Percentiles rank a stretch among this genome's conserved stretches.
These are phyloP conservation scores for Botryotinia narcissicola DNA, from an alignment of 2,329 filamentous ascomycete genomes.

Conservation along the genomic window DNA sequence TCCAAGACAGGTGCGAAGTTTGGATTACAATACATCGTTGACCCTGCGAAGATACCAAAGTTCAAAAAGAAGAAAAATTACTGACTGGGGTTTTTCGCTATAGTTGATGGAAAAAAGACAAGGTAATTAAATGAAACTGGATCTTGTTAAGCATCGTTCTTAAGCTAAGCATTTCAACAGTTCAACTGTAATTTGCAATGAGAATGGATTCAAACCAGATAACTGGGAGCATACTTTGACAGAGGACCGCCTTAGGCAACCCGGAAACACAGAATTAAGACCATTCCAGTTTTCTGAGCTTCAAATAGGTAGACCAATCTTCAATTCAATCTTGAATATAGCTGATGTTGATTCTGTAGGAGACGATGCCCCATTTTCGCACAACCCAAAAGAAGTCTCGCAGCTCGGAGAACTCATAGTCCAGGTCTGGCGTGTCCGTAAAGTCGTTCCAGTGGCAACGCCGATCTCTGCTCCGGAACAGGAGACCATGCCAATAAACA, in stretches of 20 bases:
- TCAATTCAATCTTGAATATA: not conserved
- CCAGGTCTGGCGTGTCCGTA: slow-evolving; percentile 17
- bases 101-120: slow-evolving; percentile 5
- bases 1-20: not conserved
- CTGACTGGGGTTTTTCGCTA: slow-evolving; percentile 11
- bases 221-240: not conserved
- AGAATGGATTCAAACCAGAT: slow-evolving; percentile 14
- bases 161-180: not conserved
- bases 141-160: not conserved
- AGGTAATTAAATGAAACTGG: not conserved
- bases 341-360: not conserved
- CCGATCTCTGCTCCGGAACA: not conserved
- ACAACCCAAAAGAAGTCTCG: not conserved
- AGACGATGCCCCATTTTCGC: not conserved
- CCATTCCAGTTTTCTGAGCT: slow-evolving; percentile 12
- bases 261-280: not conserved
- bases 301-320: not conserved
- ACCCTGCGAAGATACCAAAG: not conserved
- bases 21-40: not conserved
- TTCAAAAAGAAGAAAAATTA: not conserved
- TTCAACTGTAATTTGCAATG: slow-evolving; percentile 6
- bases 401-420: slow-evolving; percentile 18
- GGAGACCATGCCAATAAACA: not conserved
- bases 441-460: not conserved
- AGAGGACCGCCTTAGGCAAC: slow-evolving; percentile 3